Evolutionary conservation across 305 asterid species (phyloP), one percentile per base, ranked within the genome.

Genomic region (Solanum hybrid): DNA sequence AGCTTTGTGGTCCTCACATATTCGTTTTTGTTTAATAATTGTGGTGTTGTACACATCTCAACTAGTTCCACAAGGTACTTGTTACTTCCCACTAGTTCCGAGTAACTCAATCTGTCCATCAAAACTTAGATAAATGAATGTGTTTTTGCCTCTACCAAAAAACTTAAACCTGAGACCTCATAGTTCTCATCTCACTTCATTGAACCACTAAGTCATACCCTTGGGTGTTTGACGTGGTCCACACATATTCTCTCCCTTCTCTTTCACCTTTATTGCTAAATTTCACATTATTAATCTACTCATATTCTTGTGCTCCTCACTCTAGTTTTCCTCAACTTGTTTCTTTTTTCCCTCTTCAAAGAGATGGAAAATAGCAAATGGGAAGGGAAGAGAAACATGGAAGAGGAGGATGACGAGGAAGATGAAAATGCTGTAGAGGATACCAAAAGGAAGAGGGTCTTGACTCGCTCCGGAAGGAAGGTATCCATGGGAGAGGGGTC

Each of bases 1-100:
- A 92, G 89, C 75, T 92, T 92, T 90, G 96, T 95, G 96, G 98
- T 93, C 97, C 98, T 94, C 93, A 86, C 91, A 82, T 89, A 91
- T 90, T 93, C 91, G 88, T 90, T 80, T 86, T 87, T 11, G 45
- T 5, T 78, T n/a, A 22, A 36, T 78, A 22, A 22, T n/a, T 4
- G 32, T 6, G 22, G 60, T 78, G 22, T 36, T 8, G 26, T 60
- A 60, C 26, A 22, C 72, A 60, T 60, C 72, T 60, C 27, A 0
- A 60, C 27, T 60, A 60, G 26, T 7, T 60, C 71, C 71, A 19
- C 71, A 60, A 60, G 72, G 24, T 56, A 56, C 2, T 17, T 22
- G 56, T 2, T 26, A 71, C 9, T 26, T 71, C 32, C 31, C 31
- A 71, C 77, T 7, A 77, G 2, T 17, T 35, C 4, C 1, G 1